Percentiles rank a stretch among this genome's conserved stretches.
Conservation (phyloP, 495 filamentous ascomycete species). For the Cryomyces minteri region DNA sequence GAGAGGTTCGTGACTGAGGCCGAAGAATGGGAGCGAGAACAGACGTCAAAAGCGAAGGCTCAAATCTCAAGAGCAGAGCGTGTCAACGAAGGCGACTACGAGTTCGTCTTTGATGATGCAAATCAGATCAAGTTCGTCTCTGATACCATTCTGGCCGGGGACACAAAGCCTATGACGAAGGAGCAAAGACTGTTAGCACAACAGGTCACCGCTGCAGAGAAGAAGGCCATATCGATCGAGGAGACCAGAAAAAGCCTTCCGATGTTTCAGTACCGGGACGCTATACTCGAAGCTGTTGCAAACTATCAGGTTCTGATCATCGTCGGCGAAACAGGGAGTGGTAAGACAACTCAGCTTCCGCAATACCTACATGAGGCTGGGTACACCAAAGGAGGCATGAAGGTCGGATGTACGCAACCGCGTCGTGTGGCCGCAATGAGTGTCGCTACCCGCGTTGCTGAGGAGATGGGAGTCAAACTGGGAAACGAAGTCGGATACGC, state of each 20-base stretch:
- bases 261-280: conserved; percentile 55
- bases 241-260: conserved; percentile 83
- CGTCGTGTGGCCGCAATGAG: conserved; percentile 92
- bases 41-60: conserved; percentile 73
- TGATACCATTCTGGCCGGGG: conserved; percentile 51
- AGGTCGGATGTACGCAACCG: conserved; percentile 72
- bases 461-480: conserved; percentile 81
- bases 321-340: conserved; percentile 21
- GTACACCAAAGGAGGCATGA: conserved; percentile 30
- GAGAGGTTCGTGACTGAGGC: conserved; percentile 88
- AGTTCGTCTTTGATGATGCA: conserved; percentile 82
- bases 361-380: conserved; percentile 23
- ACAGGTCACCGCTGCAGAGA: conserved; percentile 72
- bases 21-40: conserved; percentile 89
- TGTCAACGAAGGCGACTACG: conserved; percentile 76
- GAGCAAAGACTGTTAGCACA: conserved; percentile 65
- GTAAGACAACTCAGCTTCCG: conserved; percentile 24
- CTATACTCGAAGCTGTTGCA: conserved; percentile 19
- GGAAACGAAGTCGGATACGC: conserved; percentile 91
- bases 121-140: conserved; percentile 76
- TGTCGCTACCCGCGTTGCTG: conserved; percentile 83
- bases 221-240: conserved; percentile 68
- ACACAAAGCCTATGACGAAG: conserved; percentile 45
- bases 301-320: conserved; percentile 21
- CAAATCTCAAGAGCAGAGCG: conserved; percentile 62